Base-by-base conservation (phyloP, 306 rosid species). In the Parietaria judaica region DNA sequence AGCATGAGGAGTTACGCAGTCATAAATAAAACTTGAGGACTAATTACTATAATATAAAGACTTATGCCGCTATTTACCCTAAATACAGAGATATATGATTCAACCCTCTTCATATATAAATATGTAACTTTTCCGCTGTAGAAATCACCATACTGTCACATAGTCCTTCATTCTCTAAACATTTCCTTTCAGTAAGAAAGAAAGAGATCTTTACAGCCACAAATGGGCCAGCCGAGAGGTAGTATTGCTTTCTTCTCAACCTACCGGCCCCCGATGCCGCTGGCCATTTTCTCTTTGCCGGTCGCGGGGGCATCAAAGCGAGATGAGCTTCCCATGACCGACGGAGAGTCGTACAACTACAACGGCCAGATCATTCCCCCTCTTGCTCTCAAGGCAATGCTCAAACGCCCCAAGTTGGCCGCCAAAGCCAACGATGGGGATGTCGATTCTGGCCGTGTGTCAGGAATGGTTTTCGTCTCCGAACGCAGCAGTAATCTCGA, bases 181-280 rank as follows among this genome's bases (percentile, higher is more conserved):
- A n/a, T n/a, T n/a, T n/a, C n/a, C n/a, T n/a, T n/a, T n/a, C n/a
- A n/a, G n/a, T n/a, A n/a, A 39, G 44, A 39, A 39, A 39, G 44
- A 3, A 39, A 39, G 7, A 7, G 7, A 39, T 7, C 44, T 4
- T 39, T 39, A n/a, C n/a, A n/a, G 44, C 44, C 44, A 39, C 5
- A 39, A 7, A 55, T 57, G 61, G 47, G 11, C 36, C 31, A 37
- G 6, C n/a, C 37, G 7, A 57, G 61, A 38, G 61, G 61, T 14
- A 57, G 61, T 47, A 57, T 57, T 36, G 61, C 61, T 23, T 57
- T 57, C 45, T 57, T 57, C 61, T 7, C 61, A 57, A 57, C 61
- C 23, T 57, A 12, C 16, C 46, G 61, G 2, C 61, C 61, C 14
- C 48, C 46, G 23, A 23, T 57, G 6, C 44, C 61, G 45, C 23